A percentile compares a stretch with the other conserved stretches of the same genome.
Conservation (phyloP, 306 rosid species). For the Trichosanthes cucumerina region DNA sequence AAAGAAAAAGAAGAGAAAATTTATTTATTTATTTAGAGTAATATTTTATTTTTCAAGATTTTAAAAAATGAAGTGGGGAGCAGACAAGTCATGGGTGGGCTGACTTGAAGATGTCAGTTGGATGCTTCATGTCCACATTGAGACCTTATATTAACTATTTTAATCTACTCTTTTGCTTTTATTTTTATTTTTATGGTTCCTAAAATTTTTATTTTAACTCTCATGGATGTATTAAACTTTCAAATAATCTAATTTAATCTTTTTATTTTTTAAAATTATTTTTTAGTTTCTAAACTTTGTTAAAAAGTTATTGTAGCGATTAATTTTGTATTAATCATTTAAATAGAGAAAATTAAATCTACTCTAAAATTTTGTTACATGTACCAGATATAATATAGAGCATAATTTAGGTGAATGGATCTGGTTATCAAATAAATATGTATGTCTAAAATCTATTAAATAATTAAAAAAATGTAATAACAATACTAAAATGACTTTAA, state of each 20-base stretch:
- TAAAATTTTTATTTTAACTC: too few relatives aligned
- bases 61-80: slow-evolving; percentile 1
- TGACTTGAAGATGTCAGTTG: slow-evolving; percentile 1
- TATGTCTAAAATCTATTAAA: neutral
- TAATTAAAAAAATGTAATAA: too few relatives aligned
- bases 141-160: neutral
- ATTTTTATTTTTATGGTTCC: too few relatives aligned
- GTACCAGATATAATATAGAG: too few relatives aligned
- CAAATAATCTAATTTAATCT: neutral
- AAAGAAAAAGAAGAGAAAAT: neutral
- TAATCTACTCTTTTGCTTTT: neutral
- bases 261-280: neutral
- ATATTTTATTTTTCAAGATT: neutral
- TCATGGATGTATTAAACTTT: too few relatives aligned
- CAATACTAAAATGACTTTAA: neutral
- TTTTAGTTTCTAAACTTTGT: neutral
- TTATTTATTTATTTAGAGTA: neutral
- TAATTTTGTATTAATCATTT: neutral
- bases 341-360: neutral
- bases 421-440: too few relatives aligned
- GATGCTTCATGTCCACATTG: slow-evolving; percentile 4
- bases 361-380: neutral
- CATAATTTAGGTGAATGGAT: too few relatives aligned
- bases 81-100: slow-evolving; percentile 9
- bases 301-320: neutral